A percentile compares a stretch with the other conserved stretches of the same genome.
phyloP scores from a whole-genome alignment of 768 basidiomycete species.

The Cystofilobasidium macerans region DNA sequence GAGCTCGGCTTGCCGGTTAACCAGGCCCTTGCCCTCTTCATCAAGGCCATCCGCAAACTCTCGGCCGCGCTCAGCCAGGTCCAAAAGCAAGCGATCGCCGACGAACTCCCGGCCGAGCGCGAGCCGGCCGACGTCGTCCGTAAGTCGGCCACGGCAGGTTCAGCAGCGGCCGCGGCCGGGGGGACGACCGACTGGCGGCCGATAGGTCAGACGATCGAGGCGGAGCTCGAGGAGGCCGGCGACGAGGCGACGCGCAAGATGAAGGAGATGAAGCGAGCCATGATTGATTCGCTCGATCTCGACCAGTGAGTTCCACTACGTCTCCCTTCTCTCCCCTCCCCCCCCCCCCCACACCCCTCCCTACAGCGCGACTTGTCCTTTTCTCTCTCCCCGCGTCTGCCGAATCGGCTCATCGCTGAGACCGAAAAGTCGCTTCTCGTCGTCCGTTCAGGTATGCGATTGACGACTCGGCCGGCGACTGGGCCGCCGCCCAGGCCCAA shows the following conservation, averaged over 20 bases:
- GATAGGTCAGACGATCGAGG: conserved; percentile 46
- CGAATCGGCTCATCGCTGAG: background rate
- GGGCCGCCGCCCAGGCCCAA: conserved; percentile 63
- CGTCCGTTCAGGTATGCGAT: conserved; percentile 46
- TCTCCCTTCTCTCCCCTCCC: conserved; percentile 9
- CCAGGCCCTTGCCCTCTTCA: conserved; percentile 79
- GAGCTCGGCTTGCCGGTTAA: conserved; percentile 76
- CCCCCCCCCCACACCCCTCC: background rate
- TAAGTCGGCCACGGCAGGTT: conserved; percentile 20
- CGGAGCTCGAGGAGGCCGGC: conserved; percentile 68
- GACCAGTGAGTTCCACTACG: conserved; percentile 54
- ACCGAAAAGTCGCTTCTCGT: background rate
- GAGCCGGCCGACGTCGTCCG: conserved; percentile 10
- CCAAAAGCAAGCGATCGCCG: conserved; percentile 64
- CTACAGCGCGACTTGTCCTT: too few relatives aligned
- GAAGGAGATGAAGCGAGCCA: conserved; percentile 56
- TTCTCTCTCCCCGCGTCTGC: too few relatives aligned
- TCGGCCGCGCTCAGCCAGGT: conserved; percentile 62
- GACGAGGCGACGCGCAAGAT: conserved; percentile 48
- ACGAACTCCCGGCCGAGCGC: conserved; percentile 33
- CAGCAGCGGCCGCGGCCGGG: too few relatives aligned
- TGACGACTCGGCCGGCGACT: conserved; percentile 57
- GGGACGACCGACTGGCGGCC: conserved; percentile 42
- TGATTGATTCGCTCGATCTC: conserved; percentile 79
- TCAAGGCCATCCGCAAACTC: conserved; percentile 78